phyloP scores from a whole-genome alignment of 495 filamentous ascomycete species.

The Trichoderma gamsii region DNA sequence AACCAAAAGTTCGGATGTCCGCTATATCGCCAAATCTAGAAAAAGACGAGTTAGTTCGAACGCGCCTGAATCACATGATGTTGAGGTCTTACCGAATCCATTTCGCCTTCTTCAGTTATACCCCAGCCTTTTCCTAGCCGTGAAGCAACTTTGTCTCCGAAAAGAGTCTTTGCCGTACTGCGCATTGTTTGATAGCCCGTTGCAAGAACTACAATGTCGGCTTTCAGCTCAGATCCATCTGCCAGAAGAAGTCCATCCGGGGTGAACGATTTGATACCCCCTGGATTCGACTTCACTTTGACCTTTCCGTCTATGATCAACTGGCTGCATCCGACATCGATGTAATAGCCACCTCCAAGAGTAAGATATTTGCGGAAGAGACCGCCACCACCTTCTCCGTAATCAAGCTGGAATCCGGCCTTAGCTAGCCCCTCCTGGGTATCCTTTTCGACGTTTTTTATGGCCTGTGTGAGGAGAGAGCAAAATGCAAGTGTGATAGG shows the following conservation, averaged over 20 bases:
- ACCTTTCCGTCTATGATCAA: constrained; percentile 59
- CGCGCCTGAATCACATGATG: background rate
- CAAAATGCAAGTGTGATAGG: constrained; percentile 28
- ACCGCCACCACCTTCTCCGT: constrained; percentile 48
- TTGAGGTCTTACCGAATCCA: constrained; percentile 30
- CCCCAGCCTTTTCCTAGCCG: constrained; percentile 56
- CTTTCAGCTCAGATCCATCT: constrained; percentile 50
- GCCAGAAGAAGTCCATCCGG: constrained; percentile 46
- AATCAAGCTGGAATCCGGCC: constrained; percentile 56
- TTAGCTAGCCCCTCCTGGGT: constrained; percentile 47
- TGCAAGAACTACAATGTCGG: constrained; percentile 59
- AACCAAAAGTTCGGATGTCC: constrained; percentile 64
- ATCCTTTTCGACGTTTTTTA: constrained; percentile 45
- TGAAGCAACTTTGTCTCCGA: constrained; percentile 55
- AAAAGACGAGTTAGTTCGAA: background rate
- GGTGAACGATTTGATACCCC: constrained; percentile 43
- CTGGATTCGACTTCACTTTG: constrained; percentile 32
- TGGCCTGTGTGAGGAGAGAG: constrained; percentile 29
- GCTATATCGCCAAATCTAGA: constrained; percentile 50
- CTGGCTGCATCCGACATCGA: constrained; percentile 55
- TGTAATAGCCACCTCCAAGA: constrained; percentile 56
- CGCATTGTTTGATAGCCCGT: constrained; percentile 65
- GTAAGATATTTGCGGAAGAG: constrained; percentile 56
- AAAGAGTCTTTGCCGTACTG: constrained; percentile 42
- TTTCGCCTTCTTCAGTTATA: constrained; percentile 57